A percentile compares a stretch with the other conserved stretches of the same genome.
Evolutionary conservation across 2,329 filamentous ascomycete species (phyloP).

Genomic region (Orbilia javanica): DNA sequence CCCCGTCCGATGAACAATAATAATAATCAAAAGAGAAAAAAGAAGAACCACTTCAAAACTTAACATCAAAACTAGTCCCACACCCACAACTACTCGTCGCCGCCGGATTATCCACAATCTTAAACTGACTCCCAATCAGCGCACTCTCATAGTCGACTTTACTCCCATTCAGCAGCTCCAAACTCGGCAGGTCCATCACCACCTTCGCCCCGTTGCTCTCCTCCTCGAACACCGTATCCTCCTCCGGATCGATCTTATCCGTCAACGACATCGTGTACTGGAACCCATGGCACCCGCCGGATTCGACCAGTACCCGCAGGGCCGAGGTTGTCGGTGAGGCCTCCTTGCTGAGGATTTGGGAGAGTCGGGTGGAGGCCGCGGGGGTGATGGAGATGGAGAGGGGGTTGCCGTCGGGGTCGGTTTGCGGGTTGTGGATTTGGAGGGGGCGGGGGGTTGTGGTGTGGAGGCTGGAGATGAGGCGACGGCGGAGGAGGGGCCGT

Average conservation of each 20-base stretch:
- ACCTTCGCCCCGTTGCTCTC: conserved; percentile 77
- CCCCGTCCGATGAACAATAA: no score
- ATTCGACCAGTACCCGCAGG: conserved; percentile 91
- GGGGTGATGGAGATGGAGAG: conserved; percentile 61
- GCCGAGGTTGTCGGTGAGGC: conserved; percentile 79
- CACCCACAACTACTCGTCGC: conserved; percentile 96
- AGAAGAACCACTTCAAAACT: conserved; percentile 68
- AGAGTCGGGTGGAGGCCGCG: conserved; percentile 70
- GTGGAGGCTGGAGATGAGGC: conserved; percentile 7
- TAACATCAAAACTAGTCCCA: conserved; percentile 97
- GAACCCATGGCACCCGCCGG: conserved; percentile 96
- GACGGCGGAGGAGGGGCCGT: conserved; percentile 11
- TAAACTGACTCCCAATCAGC: conserved; percentile 94
- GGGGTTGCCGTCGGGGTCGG: conserved; percentile 58
- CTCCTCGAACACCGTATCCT: conserved; percentile 89
- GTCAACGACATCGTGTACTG: conserved; percentile 95
- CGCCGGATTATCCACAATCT: conserved; percentile 91
- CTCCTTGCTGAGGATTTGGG: conserved; percentile 79
- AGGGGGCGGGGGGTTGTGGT: not conserved
- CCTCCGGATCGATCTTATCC: conserved; percentile 74
- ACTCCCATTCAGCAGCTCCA: conserved; percentile 90
- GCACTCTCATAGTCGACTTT: conserved; percentile 98
- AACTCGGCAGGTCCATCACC: conserved; percentile 85
- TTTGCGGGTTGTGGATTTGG: conserved; percentile 59
- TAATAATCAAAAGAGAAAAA: no score